Evolutionary conservation across 306 rosid species (phyloP), one percentile per base, ranked within the genome.

Genomic region (Vicia villosa): DNA sequence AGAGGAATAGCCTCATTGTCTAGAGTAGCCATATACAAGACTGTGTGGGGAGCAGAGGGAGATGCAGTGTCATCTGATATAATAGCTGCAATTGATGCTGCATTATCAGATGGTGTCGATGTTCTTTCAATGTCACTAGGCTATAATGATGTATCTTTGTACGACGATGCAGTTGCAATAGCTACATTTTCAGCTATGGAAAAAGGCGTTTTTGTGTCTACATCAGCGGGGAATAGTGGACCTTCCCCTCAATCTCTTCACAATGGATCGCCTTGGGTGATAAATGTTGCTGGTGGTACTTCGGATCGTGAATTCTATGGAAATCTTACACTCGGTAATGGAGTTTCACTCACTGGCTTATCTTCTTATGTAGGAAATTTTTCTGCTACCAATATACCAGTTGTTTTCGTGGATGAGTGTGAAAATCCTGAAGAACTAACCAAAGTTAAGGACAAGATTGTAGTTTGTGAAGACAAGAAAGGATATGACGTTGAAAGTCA

Each of bases 41-140:
- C 85, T 5, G 1, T 87, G 0, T 92, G 91, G 92, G 84, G 74
- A 0, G 75, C 73, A 1, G 87, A 77, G 6, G 15, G 8, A 5
- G 90, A 79, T 4, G 28, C 11, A 5, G 0, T 3, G 2, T 0
- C 74, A 1, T 81, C 96, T 1, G 97, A 92, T 43, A 34, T 86
- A 1, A 81, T 89, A 7, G 96, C 96, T 7, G 96, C 96, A 6
- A 86, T 92, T 10, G 96, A 92, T 43, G 72, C 81, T 36, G 95
- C 97, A 26, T 70, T 89, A 34, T 51, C 42, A 12, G 97, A 92
- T 26, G 92, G 97, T 1, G 96, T 87, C 0, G 92, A 92, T 72
- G 85, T 92, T 22, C 57, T 92, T 20, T 89, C 97, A 6, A 0
- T 92, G 16, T 92, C 96, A 5, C 59, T 92, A 3, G 97, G 96